Base-by-base conservation (phyloP, 441 rosid species). In the Erodium texanum region DNA sequence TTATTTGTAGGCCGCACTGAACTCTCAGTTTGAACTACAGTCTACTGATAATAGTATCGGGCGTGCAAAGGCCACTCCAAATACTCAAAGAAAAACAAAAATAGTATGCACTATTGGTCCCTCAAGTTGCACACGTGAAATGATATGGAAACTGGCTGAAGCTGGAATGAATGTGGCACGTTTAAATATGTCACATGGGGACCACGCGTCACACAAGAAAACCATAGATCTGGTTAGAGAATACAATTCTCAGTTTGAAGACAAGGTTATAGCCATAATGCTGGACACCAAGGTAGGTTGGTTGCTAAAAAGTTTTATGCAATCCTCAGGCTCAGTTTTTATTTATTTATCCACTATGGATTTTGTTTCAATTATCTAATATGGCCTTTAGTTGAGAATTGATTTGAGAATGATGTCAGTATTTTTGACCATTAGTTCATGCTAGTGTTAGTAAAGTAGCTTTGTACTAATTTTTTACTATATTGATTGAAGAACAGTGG, bases 91-190 rank as follows among this genome's bases (percentile, higher is more conserved):
- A 75, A 93, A 93, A 68, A 90, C 97, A 6, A 93, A 93, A 84
- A 90, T 93, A 38, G 93, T 93, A 9, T 93, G 98, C 64, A 93
- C 98, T 7, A 88, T 90, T 74, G 98, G 98, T 64, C 98, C 98
- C 41, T 86, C 98, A 3, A 84, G 97, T 22, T 90, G 96, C 76
- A 82, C 94, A 15, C 84, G 89, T 1, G 96, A 90, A 65, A 93
- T 93, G 94, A 89, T 93, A 66, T 93, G 98, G 98, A 93, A 89
- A 75, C 84, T 93, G 34, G 97, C 96, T 0, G 98, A 87, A 76
- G 79, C 84, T 22, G 98, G 98, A 71, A 93, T 93, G 98, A 89
- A 93, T 68, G 97, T 93, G 72, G 97, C 98, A 59, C 93, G 98
- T 41, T 76, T 93, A 74, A 93, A 93, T 71, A 93, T 93, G 98